Conservation (phyloP, 2,329 filamentous ascomycete genomes). For the Paracorniculantispora psalliotae region DNA sequence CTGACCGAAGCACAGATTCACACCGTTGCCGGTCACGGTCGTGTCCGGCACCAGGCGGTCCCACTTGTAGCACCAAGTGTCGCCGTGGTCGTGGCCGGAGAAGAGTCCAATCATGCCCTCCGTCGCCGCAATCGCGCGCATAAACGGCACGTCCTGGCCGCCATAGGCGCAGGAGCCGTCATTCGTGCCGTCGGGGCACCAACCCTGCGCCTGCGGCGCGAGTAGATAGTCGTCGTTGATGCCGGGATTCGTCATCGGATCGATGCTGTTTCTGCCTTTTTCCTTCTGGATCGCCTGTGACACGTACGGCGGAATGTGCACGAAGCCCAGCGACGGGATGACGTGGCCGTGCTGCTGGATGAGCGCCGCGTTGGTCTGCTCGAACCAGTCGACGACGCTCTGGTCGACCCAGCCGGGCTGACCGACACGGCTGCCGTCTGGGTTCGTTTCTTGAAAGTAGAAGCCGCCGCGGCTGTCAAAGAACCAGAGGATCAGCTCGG, state of each 20-base stretch:
- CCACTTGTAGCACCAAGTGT: constrained; percentile 54
- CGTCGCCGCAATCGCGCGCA: constrained; percentile 53
- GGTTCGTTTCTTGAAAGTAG: constrained; percentile 37
- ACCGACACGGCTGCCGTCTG: constrained; percentile 25
- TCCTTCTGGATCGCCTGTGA: constrained; percentile 35
- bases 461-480: constrained; percentile 62
- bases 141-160: constrained; percentile 55
- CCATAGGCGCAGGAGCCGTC: constrained; percentile 37
- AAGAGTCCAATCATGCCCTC: constrained; percentile 54
- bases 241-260: constrained; percentile 36
- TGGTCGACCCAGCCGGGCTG: constrained; percentile 42
- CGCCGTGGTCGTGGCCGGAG: constrained; percentile 62
- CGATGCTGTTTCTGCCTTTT: constrained; percentile 24
- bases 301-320: constrained; percentile 43
- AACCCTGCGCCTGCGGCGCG: constrained; percentile 39
- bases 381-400: constrained; percentile 43
- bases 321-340: constrained; percentile 44
- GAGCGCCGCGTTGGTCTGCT: constrained; percentile 27
- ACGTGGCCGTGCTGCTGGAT: constrained; percentile 24
- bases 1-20: constrained; percentile 56
- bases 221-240: constrained; percentile 41
- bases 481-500: constrained; percentile 60
- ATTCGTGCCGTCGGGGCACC: constrained; percentile 36
- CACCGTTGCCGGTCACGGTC: constrained; percentile 35
- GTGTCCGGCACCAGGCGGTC: constrained; percentile 31